Evolutionary conservation across 768 basidiomycete genomes (phyloP), one percentile per base, ranked within the genome.

Genomic region (Dioszegia crocea): DNA sequence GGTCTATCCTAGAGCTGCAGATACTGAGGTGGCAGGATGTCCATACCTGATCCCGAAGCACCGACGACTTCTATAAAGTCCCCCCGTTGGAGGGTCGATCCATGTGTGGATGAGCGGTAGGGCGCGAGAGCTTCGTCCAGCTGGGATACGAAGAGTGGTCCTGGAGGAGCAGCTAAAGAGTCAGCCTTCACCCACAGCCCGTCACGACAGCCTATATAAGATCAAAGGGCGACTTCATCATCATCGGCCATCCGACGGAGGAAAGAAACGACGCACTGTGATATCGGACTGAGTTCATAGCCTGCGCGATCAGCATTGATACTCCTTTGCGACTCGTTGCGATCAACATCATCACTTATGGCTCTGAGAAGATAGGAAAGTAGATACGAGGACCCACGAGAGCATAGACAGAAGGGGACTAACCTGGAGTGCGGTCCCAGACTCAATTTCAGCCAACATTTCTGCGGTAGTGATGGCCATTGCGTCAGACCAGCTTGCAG

Each of bases 31-130:
- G 41, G 54, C 17, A 29, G 12, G 56, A 27, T 30, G 31, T 39
- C 10, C 71, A 46, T 30, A 66, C 71, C 71, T 30, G 67, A 68
- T 19, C 71, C 71, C 31, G 54, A 62, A 0, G 65, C 41, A 4
- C 71, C 71, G 26, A 70, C 53, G 1, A 70, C 45, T 59, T 73
- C 68, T 4, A 73, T 44, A 36, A 73, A 40, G 53, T 73, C 71
- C 11, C 71, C 71, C 31, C 68, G 43, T 43, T 68, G 69, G 27
- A 73, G 51, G 0, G 60, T 60, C 27, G 71, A 68, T 2, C 56
- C 56, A 62, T 70, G 69, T 11, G 64, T 63, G 36, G 69, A 49
- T 3, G 61, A 59, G 0, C 51, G 51, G 27, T 53, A 30, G 14
- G 57, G 47, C 1, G 62, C 39, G 12, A 73, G 46, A n/a, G 50